phyloP scores from a whole-genome alignment of 2,329 filamentous ascomycete genomes.

The Penicillium psychrosexuale region DNA sequence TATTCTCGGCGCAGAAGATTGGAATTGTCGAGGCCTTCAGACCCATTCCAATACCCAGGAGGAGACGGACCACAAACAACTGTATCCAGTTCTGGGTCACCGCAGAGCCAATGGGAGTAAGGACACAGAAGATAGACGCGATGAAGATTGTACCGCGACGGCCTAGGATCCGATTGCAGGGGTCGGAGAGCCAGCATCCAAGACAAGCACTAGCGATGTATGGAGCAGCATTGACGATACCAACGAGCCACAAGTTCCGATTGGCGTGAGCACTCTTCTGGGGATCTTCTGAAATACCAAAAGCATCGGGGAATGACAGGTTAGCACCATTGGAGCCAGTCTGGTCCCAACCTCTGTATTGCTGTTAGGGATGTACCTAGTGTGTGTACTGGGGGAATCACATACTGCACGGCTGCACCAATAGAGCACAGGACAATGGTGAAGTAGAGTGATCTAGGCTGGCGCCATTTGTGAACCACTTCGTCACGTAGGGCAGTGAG shows the following conservation, averaged over 20 bases:
- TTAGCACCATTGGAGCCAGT: slow-evolving; percentile 46
- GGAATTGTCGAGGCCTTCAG: slow-evolving; percentile 57
- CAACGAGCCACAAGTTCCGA: slow-evolving; percentile 59
- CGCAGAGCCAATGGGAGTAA: slow-evolving; percentile 66
- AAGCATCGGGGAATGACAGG: slow-evolving; percentile 48
- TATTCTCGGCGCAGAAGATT: slow-evolving; percentile 56
- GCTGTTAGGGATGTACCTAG: not conserved
- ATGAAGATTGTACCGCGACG: slow-evolving; percentile 65
- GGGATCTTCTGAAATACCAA: slow-evolving; percentile 39
- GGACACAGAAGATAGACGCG: slow-evolving; percentile 61
- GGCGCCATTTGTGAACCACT: slow-evolving; percentile 49
- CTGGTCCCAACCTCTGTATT: slow-evolving; percentile 32
- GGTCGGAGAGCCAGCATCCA: slow-evolving; percentile 66
- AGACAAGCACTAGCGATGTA: slow-evolving; percentile 54
- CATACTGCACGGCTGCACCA: slow-evolving; percentile 51
- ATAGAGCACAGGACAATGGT: slow-evolving; percentile 53
- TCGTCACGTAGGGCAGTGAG: slow-evolving; percentile 45
- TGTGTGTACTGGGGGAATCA: not conserved
- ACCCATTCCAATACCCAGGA: slow-evolving; percentile 62
- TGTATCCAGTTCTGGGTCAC: slow-evolving; percentile 59
- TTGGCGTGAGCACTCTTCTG: slow-evolving; percentile 33
- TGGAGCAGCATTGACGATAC: slow-evolving; percentile 60
- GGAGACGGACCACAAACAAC: slow-evolving; percentile 54
- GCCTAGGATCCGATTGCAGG: slow-evolving; percentile 57
- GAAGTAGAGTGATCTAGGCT: slow-evolving; percentile 49